Evolutionary conservation across 768 basidiomycete species (phyloP).

Genomic region (Tylopilus intermedius): DNA sequence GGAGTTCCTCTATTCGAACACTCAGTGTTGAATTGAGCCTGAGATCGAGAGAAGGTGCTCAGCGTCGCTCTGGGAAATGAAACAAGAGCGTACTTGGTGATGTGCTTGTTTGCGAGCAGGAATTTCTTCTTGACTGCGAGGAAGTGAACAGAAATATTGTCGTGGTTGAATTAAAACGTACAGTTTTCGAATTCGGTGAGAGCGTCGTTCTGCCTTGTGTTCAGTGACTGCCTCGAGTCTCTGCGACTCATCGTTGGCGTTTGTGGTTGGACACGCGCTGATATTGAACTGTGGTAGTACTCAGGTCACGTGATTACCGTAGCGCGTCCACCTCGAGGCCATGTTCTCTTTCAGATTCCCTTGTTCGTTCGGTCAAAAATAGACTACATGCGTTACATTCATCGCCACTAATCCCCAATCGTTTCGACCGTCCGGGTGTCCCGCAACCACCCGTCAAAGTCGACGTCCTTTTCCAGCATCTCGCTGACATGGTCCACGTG

Average conservation of each 20-base stretch:
- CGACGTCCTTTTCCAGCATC: constrained; percentile 54
- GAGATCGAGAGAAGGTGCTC: constrained; percentile 4
- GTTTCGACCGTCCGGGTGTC: constrained; percentile 34
- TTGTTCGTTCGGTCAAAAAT: constrained; percentile 19
- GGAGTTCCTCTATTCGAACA: constrained; percentile 78
- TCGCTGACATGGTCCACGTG: constrained; percentile 50
- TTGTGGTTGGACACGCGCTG: constrained; percentile 29
- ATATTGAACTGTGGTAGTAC: constrained; percentile 29
- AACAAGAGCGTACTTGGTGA: constrained; percentile 62
- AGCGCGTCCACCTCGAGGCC: constrained; percentile 29
- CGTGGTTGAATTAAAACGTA: constrained; percentile 35
- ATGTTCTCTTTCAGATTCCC: constrained; percentile 26
- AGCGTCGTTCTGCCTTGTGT: constrained; percentile 69
- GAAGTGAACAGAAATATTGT: constrained; percentile 7
- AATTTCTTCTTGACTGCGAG: constrained; percentile 88
- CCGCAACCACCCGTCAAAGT: constrained; percentile 50
- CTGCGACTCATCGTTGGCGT: constrained; percentile 31
- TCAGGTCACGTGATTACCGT: constrained; percentile 25
- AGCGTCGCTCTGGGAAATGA: constrained; percentile 5
- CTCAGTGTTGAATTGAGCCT: constrained; percentile 85
- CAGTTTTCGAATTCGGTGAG: constrained; percentile 82
- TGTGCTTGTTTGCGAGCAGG: constrained; percentile 85
- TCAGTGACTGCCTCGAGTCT: constrained; percentile 44
- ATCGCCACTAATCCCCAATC: constrained; percentile 16
- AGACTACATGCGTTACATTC: constrained; percentile 17